phyloP scores from a whole-genome alignment of 148 eudicot species.

The Arbutus unedo region DNA sequence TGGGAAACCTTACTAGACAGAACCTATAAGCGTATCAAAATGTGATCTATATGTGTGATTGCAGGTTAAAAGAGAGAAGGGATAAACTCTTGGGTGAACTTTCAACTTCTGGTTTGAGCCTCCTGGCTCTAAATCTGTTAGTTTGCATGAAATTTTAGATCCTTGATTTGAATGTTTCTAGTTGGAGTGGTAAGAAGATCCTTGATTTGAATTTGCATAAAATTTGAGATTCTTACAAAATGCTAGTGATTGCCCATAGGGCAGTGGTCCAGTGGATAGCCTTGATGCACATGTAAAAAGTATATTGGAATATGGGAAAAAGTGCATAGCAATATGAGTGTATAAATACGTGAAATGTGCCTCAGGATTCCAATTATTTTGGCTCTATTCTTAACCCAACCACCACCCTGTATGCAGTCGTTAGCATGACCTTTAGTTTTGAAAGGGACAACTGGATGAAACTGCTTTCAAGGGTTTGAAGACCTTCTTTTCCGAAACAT shows the following conservation, averaged over 20 bases:
- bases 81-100: slow-evolving; percentile 3
- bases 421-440: neutral
- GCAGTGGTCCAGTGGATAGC: neutral
- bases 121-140: neutral
- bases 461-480: neutral
- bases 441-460: neutral
- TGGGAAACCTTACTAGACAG: neutral
- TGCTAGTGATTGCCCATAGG: neutral
- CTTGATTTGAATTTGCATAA: neutral
- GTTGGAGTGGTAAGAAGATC: neutral
- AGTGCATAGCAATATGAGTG: neutral
- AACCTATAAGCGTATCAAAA: neutral
- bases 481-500: neutral
- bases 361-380: neutral
- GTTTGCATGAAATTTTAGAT: neutral
- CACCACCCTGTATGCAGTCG: neutral
- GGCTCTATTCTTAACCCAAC: neutral
- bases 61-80: too few relatives aligned
- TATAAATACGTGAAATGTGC: neutral
- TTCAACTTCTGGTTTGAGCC: neutral
- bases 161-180: neutral
- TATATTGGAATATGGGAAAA: neutral
- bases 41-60: too few relatives aligned
- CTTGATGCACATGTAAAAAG: neutral
- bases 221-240: neutral